A percentile compares a stretch with the other conserved stretches of the same genome.
Evolutionary conservation across 257 asterid genomes (phyloP).

Genomic region (Solanum acaule): DNA sequence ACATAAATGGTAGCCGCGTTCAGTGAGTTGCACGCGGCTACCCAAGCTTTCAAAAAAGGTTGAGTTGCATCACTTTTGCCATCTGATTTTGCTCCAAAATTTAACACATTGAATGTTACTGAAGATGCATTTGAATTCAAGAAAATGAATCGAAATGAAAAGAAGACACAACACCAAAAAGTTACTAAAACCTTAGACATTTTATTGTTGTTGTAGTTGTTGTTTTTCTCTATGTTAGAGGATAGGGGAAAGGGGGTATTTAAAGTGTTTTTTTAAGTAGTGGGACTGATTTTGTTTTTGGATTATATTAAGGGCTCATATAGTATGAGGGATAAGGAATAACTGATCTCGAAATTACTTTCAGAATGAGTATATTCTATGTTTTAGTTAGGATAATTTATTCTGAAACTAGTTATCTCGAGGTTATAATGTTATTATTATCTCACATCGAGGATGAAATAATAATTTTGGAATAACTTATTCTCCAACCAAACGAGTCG

Average conservation of each 20-base stretch:
- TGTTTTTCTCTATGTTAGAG: background rate
- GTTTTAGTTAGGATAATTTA: background rate
- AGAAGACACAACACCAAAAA: background rate
- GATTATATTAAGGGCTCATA: background rate
- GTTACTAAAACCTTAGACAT: background rate
- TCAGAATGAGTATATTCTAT: no score
- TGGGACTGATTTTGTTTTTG: background rate
- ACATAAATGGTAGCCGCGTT: conserved; percentile 17
- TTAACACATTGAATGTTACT: conserved; percentile 27
- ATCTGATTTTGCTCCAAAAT: conserved; percentile 38
- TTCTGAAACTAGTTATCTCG: background rate
- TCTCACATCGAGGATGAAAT: no score
- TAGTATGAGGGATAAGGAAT: background rate
- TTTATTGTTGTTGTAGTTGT: background rate
- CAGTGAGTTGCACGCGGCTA: conserved; percentile 22
- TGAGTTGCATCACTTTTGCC: conserved; percentile 39
- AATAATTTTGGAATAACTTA: background rate
- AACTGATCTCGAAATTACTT: no score
- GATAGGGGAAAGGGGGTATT: background rate
- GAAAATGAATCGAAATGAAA: conserved; percentile 4
- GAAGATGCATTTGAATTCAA: conserved; percentile 15
- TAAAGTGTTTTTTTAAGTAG: background rate
- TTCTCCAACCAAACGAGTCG: fast-evolving
- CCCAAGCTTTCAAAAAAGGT: conserved; percentile 43
- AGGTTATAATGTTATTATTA: no score